Conservation (phyloP, 352 stramenopile genomes). For the Pythium oligandrum region DNA sequence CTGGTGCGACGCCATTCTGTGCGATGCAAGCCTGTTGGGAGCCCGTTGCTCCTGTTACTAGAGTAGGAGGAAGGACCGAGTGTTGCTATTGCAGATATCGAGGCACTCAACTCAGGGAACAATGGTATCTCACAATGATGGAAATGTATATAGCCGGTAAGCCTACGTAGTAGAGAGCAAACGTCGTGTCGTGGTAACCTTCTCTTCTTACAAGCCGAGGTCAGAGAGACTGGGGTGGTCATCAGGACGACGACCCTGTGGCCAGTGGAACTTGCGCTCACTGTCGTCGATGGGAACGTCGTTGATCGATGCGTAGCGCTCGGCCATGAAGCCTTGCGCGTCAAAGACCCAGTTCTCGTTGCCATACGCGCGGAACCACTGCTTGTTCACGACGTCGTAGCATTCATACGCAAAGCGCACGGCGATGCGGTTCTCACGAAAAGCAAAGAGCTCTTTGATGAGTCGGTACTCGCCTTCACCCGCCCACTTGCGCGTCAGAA, state of each 20-base stretch:
- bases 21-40: too few species aligned
- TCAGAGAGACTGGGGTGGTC: conserved; percentile 21
- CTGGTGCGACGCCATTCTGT: too few species aligned
- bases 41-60: too few species aligned
- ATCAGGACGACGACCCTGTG: conserved; percentile 41
- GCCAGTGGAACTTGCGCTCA: conserved; percentile 69
- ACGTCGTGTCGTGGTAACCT: too few species aligned
- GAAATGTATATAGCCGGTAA: too few species aligned
- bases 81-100: too few species aligned
- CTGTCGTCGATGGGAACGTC: conserved; percentile 67
- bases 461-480: conserved; percentile 78
- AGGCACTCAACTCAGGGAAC: too few species aligned
- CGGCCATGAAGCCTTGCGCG: conserved; percentile 71
- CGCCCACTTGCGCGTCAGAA: conserved; percentile 66
- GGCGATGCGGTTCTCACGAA: conserved; percentile 77
- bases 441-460: conserved; percentile 88
- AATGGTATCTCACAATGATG: too few species aligned
- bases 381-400: conserved; percentile 29
- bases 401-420: conserved; percentile 89
- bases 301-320: conserved; percentile 85
- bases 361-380: conserved; percentile 84
- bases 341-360: conserved; percentile 92
- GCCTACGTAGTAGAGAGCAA: too few species aligned
- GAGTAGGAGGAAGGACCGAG: too few species aligned
- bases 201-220: conserved; percentile 5